Base-by-base conservation (phyloP, 2,329 filamentous ascomycete species). In the Alternaria postmessia region DNA sequence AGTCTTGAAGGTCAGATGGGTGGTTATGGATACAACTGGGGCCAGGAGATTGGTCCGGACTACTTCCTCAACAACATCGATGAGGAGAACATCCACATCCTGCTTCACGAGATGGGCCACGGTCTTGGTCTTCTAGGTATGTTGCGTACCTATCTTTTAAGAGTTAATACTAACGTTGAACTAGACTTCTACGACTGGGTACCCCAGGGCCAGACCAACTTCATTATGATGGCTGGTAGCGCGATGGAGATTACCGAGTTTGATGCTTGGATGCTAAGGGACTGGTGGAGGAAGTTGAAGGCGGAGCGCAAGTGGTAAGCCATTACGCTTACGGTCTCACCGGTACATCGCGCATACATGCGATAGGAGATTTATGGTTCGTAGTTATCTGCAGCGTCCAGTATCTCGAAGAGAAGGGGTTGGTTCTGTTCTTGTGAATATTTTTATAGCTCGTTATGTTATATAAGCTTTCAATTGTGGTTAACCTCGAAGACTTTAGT, bases 261-360 rank as follows among this genome's bases (percentile, higher is more conserved):
- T 34, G 81, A 84, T 39, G 80, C 79, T 22, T 84, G 82, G 82
- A 84, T 83, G 81, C 58, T 81, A 54, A 70, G 81, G 1, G 80
- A 83, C 67, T 83, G 81, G 80, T 83, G 80, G 79, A 72, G 71
- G 60, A 73, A 77, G 57, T 62, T 78, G 51, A 73, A 73, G 61
- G 64, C 56, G 0, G 56, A 34, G 12, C 63, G 63, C 26, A 55
- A 58, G 9, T 68, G 66, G 64, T 70, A 66, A 32, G 20, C 32
- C 26, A 38, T 22, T 9, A 24, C 14, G 20, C 34, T 7, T 24
- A 8, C 24, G 3, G 24, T 22, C 9, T 7, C 24, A 22, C 6
- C 5, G 3, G 14, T 24, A 38, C 8, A 5, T 22, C 14, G 20
- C 20, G 32, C 46, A 18, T n/a, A 36, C n/a, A 24, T 7, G 18